These are phyloP conservation scores for Flueggea neowawraea DNA, from an alignment of 441 rosid species.

Conservation along the genomic window DNA sequence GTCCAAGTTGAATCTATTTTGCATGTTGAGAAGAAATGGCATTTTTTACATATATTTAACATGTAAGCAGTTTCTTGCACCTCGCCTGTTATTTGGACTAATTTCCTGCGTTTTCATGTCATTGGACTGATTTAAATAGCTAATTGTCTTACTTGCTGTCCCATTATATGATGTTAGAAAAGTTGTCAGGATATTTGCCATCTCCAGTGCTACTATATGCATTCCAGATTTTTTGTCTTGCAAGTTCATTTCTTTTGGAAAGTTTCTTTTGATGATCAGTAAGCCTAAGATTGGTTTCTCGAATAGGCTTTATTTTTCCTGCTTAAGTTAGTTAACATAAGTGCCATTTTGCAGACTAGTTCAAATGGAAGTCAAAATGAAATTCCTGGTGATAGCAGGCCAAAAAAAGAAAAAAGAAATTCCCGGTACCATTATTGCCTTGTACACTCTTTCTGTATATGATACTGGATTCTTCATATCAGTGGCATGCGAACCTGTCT, in stretches of 20 bases:
- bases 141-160: not conserved
- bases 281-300: slow-evolving; percentile 82
- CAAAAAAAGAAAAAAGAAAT: no score
- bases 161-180: not conserved
- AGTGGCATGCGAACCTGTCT: slow-evolving; percentile 94
- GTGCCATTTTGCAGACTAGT: slow-evolving; percentile 63
- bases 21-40: no score
- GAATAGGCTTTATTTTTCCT: no score
- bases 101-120: no score
- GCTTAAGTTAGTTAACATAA: not conserved
- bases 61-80: not conserved
- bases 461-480: no score
- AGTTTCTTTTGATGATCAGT: slow-evolving; percentile 45
- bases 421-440: slow-evolving; percentile 42
- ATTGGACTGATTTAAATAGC: not conserved
- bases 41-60: not conserved
- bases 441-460: slow-evolving; percentile 65
- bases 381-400: slow-evolving; percentile 60
- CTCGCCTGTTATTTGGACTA: not conserved
- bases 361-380: slow-evolving; percentile 70
- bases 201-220: not conserved
- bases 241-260: slow-evolving; percentile 16
- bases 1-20: no score
- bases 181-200: not conserved
- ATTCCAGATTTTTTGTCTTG: not conserved